Evolutionary conservation across 257 asterid species (phyloP).

Genomic region (Linaria vulgaris): DNA sequence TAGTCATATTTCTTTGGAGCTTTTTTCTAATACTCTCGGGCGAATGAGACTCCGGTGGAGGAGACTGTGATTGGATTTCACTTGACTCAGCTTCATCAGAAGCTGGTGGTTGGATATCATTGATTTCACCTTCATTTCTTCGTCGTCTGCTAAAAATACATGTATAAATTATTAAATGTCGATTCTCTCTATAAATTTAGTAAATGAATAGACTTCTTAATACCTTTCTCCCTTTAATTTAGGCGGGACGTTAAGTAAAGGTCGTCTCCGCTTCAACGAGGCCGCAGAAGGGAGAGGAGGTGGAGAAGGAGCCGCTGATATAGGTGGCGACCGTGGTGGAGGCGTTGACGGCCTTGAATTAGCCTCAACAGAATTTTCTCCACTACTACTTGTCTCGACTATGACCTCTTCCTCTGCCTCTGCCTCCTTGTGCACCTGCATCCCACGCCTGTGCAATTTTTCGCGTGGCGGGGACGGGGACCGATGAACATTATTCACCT

Average conservation of each 20-base stretch:
- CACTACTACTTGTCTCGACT: conserved; percentile 27
- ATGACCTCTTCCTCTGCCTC: conserved; percentile 26
- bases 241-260: conserved; percentile 50
- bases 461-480: conserved; percentile 43
- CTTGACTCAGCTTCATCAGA: conserved; percentile 29
- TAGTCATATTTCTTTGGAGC: conserved; percentile 52
- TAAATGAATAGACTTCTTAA: too few species aligned
- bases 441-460: conserved; percentile 20
- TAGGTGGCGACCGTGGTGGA: conserved; percentile 30
- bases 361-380: conserved; percentile 67
- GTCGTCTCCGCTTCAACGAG: conserved; percentile 45
- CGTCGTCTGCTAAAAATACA: conserved; percentile 9
- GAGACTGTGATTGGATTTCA: conserved; percentile 29
- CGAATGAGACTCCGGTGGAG: conserved; percentile 22
- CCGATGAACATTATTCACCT: conserved; percentile 34
- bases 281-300: conserved; percentile 34
- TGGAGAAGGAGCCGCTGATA: not conserved
- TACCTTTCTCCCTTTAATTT: conserved; percentile 30
- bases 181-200: too few species aligned
- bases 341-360: conserved; percentile 43
- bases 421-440: conserved; percentile 25
- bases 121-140: conserved; percentile 28
- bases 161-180: too few species aligned
- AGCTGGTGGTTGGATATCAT: conserved; percentile 29
- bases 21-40: conserved; percentile 34